Evolutionary conservation across 1,139 yeast genomes (phyloP).

Genomic region (Geotrichum klebahnii): DNA sequence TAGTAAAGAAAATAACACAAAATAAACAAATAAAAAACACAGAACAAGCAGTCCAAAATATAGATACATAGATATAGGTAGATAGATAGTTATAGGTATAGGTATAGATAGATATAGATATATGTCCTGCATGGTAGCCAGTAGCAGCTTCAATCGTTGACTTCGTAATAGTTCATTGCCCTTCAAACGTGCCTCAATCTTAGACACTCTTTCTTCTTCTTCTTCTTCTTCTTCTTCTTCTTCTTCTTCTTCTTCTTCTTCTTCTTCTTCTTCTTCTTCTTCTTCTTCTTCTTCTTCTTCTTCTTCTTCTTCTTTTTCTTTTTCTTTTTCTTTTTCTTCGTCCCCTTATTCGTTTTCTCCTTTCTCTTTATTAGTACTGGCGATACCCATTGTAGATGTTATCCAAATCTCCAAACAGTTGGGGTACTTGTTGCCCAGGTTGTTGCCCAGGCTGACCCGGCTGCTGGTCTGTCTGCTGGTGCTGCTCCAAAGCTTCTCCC

Average conservation of each 20-base stretch:
- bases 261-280: too few species aligned
- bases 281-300: background rate
- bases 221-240: too few species aligned
- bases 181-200: too few species aligned
- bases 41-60: too few species aligned
- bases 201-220: too few species aligned
- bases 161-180: constrained; percentile 14
- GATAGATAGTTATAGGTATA: too few species aligned
- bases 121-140: background rate
- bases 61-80: too few species aligned
- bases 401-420: constrained; percentile 26
- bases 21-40: too few species aligned
- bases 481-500: constrained; percentile 15
- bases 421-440: constrained; percentile 8
- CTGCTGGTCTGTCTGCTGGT: constrained; percentile 15
- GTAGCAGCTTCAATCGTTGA: constrained; percentile 14
- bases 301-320: background rate
- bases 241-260: too few species aligned
- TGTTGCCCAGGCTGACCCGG: constrained; percentile 8
- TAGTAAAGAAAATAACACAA: too few species aligned
- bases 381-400: constrained; percentile 29
- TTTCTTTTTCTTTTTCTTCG: background rate
- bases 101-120: too few species aligned
- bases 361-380: constrained; percentile 24
- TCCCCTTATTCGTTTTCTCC: background rate